Base-by-base conservation (phyloP, 441 rosid genomes). In the Sinapis alba region DNA sequence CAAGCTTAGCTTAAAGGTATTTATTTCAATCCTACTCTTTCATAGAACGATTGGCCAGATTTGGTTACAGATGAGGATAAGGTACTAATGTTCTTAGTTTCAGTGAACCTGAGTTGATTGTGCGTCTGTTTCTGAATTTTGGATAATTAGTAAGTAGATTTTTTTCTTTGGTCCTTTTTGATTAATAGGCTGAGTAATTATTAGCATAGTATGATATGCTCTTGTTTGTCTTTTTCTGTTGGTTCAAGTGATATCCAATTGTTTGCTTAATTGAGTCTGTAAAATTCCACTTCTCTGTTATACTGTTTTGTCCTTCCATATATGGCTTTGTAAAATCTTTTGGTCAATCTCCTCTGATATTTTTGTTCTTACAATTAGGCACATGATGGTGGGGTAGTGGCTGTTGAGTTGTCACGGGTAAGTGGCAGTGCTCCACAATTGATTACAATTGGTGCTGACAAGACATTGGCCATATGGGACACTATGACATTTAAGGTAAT, bases 391-490 rank as follows among this genome's bases (percentile, higher is more conserved):
- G 98, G 99, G 58, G 97, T 96, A 8, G 82, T 90, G 57, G 95
- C 96, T 78, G 85, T 90, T 85, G 99, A 96, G 83, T 97, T 96
- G 70, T 93, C 98, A 74, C 86, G 99, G 81, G 99, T 96, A 70
- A 88, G 87, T 75, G 98, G 98, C 81, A 91, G 88, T 76, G 86
- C 98, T 80, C 99, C 99, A 0, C 99, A 93, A 63, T 90, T 93
- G 68, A 87, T 96, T 79, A 93, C 98, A 45, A 90, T 96, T 78
- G 99, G 99, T 78, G 97, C 97, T 65, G 99, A 96, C 79, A 96
- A 96, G 86, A 86, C 97, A 45, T 81, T 96, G 83, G 97, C 99
- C 74, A 93, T 93, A 85, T 96, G 99, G 99, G 99, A 96, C 82
- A 96, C 99, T 19, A 84, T 91, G 77, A 89, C 99, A 71, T 96